Evolutionary conservation across 2,329 filamentous ascomycete genomes (phyloP), one percentile per base, ranked within the genome.

Genomic region (Monosporascus sp.): DNA sequence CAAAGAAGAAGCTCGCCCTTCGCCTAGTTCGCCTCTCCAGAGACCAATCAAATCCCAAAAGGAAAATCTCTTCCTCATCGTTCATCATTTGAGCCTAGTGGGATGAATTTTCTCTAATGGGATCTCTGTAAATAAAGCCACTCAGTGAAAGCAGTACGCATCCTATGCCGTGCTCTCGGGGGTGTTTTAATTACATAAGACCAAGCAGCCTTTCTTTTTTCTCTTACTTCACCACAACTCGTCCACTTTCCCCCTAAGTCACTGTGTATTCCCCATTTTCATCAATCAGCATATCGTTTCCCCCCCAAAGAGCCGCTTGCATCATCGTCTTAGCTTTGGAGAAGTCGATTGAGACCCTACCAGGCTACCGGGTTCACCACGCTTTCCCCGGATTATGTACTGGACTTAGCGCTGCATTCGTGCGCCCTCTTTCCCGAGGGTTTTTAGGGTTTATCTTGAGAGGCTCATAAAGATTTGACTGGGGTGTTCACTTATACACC

Each of bases 181-280:
- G 49, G 44, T 48, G 58, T 73, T 74, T 70, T 65, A 72, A 74
- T 76, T 76, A 76, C 74, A 74, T 76, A 76, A 75, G 75, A 74
- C 70, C 71, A 71, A 68, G 65, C 67, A 65, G 61, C 66, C 62
- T 55, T 70, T 70, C 68, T 65, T 62, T 61, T 67, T 71, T 60
- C 65, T 69, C 71, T 72, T 70, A 72, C 70, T 70, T 70, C 67
- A 68, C 67, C 66, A 69, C 56, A 63, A 60, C 59, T 51, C 54
- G 52, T 51, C 59, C 57, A 55, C 58, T 63, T 63, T 62, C n/a
- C 22, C 43, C 43, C 43, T 46, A 16, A 31, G 60, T 66, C 62
- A 56, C 43, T 57, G 53, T 59, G 53, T 61, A 58, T 63, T 55
- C 61, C 54, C 38, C 48, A 46, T 49, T 41, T 26, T 60, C 52